Conservation (phyloP, 2,329 filamentous ascomycete species). For the Ceratocystis destructans region DNA sequence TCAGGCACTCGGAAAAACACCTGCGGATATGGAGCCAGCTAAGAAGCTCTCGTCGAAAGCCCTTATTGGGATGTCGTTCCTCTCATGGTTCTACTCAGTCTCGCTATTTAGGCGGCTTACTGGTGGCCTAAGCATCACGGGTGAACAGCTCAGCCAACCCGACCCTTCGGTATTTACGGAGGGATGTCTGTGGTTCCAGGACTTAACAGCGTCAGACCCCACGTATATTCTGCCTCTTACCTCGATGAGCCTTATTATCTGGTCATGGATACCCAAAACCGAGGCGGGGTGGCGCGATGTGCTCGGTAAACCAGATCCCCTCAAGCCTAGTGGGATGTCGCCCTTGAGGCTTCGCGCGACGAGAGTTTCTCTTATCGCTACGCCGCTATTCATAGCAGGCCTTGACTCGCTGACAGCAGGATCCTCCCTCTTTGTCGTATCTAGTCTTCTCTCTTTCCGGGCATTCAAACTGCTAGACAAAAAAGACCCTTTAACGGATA, state of each 20-base stretch:
- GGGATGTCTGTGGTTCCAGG: slow-evolving; percentile 42
- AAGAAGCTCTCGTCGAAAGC: slow-evolving; percentile 22
- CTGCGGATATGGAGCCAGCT: slow-evolving; percentile 19
- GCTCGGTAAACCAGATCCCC: slow-evolving; percentile 13
- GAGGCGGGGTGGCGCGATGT: slow-evolving; percentile 15
- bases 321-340: slow-evolving; percentile 19
- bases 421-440: slow-evolving; percentile 17
- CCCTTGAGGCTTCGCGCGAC: slow-evolving; percentile 3
- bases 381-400: slow-evolving; percentile 12
- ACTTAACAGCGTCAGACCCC: slow-evolving; percentile 40
- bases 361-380: slow-evolving; percentile 13
- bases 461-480: slow-evolving; percentile 5
- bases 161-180: slow-evolving; percentile 34
- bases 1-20: slow-evolving; percentile 3
- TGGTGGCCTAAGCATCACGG: slow-evolving; percentile 20
- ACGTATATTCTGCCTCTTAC: slow-evolving; percentile 33
- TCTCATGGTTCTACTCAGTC: slow-evolving; percentile 20
- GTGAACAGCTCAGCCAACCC: slow-evolving; percentile 22
- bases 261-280: slow-evolving; percentile 15
- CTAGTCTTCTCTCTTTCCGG: slow-evolving; percentile 12
- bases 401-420: slow-evolving; percentile 17
- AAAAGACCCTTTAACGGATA: slow-evolving; percentile 14
- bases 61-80: slow-evolving; percentile 7
- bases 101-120: slow-evolving; percentile 22
- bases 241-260: slow-evolving; percentile 12